Conservation (phyloP, 164 flowering plant species). For the Platanus orientalis region DNA sequence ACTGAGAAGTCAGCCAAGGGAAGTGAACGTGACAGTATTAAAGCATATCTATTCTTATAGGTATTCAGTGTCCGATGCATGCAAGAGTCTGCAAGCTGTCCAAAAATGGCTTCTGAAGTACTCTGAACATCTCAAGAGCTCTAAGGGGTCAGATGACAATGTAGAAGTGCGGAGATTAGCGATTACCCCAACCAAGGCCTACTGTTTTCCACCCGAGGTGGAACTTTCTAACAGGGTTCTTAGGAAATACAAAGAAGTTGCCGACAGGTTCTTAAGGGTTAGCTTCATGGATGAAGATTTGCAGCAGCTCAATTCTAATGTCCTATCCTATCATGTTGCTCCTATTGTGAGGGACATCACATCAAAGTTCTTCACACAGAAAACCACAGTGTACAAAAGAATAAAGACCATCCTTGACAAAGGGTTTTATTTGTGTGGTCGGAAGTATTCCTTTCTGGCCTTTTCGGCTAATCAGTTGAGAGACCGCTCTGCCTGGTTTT, state of each 20-base stretch:
- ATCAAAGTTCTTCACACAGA: slow-evolving; percentile 41
- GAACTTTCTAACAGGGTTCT: slow-evolving; percentile 94
- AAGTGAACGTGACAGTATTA: slow-evolving; percentile 58
- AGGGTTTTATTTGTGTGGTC: slow-evolving; percentile 79
- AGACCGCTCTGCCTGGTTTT: slow-evolving; percentile 96
- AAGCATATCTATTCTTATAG: slow-evolving; percentile 55
- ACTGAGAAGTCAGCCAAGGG: slow-evolving; percentile 46
- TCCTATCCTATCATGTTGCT: slow-evolving; percentile 48
- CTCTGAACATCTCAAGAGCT: slow-evolving; percentile 49
- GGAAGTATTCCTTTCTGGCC: slow-evolving; percentile 77
- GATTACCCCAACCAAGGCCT: slow-evolving; percentile 87
- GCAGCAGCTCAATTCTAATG: slow-evolving; percentile 51
- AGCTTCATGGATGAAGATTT: slow-evolving; percentile 94
- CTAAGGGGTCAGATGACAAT: slow-evolving; percentile 36
- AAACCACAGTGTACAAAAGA: slow-evolving; percentile 58
- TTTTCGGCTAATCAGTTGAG: slow-evolving; percentile 88
- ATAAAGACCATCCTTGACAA: slow-evolving; percentile 44
- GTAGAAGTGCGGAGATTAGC: slow-evolving; percentile 73
- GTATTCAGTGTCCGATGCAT: slow-evolving; percentile 58
- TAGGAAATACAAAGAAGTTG: slow-evolving; percentile 49
- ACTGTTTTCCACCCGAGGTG: slow-evolving; percentile 84
- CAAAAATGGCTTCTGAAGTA: slow-evolving; percentile 66
- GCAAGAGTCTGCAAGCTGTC: slow-evolving; percentile 43
- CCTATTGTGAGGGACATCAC: slow-evolving; percentile 63
- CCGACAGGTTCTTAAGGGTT: slow-evolving; percentile 87